phyloP scores from a whole-genome alignment of 345 rosid species.

The Arabidopsis arenosa region DNA sequence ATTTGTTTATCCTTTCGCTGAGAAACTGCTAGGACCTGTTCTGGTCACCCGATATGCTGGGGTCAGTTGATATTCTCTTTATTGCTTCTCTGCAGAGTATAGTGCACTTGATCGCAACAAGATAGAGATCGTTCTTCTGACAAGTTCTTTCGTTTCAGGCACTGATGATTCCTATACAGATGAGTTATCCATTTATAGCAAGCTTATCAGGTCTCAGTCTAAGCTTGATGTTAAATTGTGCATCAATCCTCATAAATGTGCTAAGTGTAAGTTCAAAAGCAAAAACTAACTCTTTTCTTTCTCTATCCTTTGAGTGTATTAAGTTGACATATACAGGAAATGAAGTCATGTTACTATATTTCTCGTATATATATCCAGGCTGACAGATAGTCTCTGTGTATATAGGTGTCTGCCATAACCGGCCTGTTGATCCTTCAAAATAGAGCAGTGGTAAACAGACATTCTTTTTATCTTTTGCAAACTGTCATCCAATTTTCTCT shows the following conservation, averaged over 20 bases:
- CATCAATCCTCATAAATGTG: constrained; percentile 65
- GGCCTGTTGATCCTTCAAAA: constrained; percentile 69
- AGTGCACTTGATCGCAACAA: constrained; percentile 27
- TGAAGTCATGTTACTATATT: constrained; percentile 51
- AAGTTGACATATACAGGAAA: constrained; percentile 13
- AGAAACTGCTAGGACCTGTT: constrained; percentile 70
- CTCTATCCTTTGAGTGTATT: not conserved
- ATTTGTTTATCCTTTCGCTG: constrained; percentile 58
- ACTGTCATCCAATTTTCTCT: not conserved
- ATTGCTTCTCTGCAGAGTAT: constrained; percentile 13
- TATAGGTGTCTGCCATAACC: constrained; percentile 59
- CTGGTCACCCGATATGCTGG: constrained; percentile 58
- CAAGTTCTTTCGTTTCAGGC: constrained; percentile 49
- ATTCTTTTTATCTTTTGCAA: not conserved
- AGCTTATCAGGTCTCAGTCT: constrained; percentile 66
- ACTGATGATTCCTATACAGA: constrained; percentile 64
- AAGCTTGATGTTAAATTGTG: constrained; percentile 56
- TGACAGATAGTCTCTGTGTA: constrained; percentile 9
- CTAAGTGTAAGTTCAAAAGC: constrained; percentile 59
- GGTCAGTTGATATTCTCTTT: constrained; percentile 50
- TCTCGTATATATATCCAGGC: not conserved
- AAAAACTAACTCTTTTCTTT: not conserved
- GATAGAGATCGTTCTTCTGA: constrained; percentile 9
- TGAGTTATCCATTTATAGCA: constrained; percentile 74
- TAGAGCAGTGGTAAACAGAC: constrained; percentile 56